These are phyloP conservation scores for Alternaria incomplexa DNA, from an alignment of 2,329 filamentous ascomycete species.

Conservation along the genomic window DNA sequence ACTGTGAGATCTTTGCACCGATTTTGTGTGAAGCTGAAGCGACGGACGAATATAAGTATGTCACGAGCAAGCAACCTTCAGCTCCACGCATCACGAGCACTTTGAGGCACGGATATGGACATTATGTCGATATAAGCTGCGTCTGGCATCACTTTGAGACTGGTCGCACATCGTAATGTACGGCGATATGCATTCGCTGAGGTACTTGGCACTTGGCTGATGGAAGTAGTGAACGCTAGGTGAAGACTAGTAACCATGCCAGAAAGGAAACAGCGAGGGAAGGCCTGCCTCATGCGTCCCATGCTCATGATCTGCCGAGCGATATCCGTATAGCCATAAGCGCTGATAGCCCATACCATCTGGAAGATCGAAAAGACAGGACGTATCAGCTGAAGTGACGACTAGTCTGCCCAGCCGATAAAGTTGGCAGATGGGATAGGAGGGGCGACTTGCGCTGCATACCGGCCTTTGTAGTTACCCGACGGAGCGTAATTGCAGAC, in stretches of 20 bases:
- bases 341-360: not conserved
- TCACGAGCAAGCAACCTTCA: not conserved
- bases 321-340: not conserved
- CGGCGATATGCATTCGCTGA: not conserved
- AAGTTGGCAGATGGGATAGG: constrained; percentile 41
- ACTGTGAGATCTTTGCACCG: not conserved
- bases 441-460: constrained; percentile 58
- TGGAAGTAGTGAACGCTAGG: not conserved
- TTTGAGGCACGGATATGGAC: not conserved
- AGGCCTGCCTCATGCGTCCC: not conserved
- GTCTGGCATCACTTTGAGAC: not conserved
- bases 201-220: not conserved
- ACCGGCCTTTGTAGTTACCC: constrained; percentile 65
- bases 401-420: constrained; percentile 39
- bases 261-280: not conserved
- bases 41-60: not conserved
- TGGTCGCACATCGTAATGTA: constrained; percentile 5
- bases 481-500: constrained; percentile 86
- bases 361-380: not conserved
- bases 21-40: not conserved
- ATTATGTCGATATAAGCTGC: not conserved
- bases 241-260: not conserved
- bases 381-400: constrained; percentile 6
- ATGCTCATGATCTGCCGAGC: not conserved
- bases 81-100: not conserved